Conservation (phyloP, 2,329 filamentous ascomycete genomes). For the Aspergillus pseudotamarii region DNA sequence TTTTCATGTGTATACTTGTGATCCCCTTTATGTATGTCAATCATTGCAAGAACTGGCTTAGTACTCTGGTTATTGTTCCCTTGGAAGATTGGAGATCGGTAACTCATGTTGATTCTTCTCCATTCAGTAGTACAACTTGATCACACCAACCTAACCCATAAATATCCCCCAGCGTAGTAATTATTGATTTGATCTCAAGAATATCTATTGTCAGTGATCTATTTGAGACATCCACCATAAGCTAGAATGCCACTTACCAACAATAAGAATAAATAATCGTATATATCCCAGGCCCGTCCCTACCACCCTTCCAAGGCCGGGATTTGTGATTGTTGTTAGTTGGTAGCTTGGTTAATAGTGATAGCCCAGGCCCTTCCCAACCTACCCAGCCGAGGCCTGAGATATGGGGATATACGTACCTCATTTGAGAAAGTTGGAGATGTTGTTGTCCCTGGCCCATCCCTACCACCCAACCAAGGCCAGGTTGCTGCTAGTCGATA, state of each 20-base stretch:
- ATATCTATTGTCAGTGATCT: not conserved
- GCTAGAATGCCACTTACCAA: not conserved
- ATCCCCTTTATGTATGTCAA: fast-evolving
- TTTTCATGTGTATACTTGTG: not conserved
- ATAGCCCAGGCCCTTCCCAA: conserved; percentile 8
- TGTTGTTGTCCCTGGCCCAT: too few species aligned
- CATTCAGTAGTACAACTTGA: not conserved
- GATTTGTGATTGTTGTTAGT: not conserved
- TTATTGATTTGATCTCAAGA: not conserved
- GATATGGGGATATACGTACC: too few species aligned
- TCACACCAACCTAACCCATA: not conserved
- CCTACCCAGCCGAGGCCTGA: too few species aligned
- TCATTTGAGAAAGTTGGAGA: too few species aligned
- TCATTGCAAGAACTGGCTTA: not conserved
- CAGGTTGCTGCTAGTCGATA: not conserved
- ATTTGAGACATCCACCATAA: not conserved
- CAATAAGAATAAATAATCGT: not conserved
- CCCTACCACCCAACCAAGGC: conserved; percentile 8
- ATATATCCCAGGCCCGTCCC: conserved; percentile 19
- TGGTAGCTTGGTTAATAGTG: not conserved
- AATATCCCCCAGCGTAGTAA: not conserved
- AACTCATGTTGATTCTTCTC: not conserved
- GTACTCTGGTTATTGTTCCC: not conserved
- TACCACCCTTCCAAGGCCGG: conserved; percentile 10
- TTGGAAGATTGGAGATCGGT: not conserved